Base-by-base conservation (phyloP, 805 yeast genomes). In the Candida sithepensis region DNA sequence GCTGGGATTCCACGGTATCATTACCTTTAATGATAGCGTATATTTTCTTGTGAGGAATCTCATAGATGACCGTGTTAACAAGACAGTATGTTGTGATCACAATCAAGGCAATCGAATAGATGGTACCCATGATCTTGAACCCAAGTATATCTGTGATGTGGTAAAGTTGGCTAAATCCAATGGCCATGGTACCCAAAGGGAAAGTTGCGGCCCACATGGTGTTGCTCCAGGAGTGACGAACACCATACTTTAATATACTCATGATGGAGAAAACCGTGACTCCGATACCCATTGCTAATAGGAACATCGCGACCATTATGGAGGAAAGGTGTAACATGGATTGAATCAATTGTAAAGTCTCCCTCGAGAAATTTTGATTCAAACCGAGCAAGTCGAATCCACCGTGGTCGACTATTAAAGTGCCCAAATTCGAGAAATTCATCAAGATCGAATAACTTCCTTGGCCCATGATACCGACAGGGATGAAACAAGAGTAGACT, bases 191-290 rank as follows among this genome's bases (percentile, higher is more conserved):
- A 2, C 96, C 97, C 56, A 89, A 58, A 3, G 96, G 97, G 82
- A 90, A 90, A 53, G 96, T 86, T 72, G 86, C 78, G 16, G 90
- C 82, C 96, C 96, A 87, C 80, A 81, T 81, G 1, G 78, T 74
- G 52, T 73, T 72, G 24, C 71, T 68, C 68, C 80, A 82, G 28
- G 53, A 46, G 18, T 49, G 54, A 18, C 63, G 64, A 3, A 64
- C 58, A 0, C 74, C 74, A 30, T 61, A 58, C 19, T 58, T 54
- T 1, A 65, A 9, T 2, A 70, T 65, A 22, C 72, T 60, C 2
- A 66, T 41, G 2, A 72, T 37, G 1, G 81, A 75, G 9, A 75
- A 57, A 16, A 73, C 58, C 0, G 78, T 79, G 62, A 84, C 37
- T 39, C 60, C 51, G 13, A 63, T 33, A 4, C 68, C 69, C 55